Conservation (phyloP, 2,329 filamentous ascomycete genomes). For the Tricladium varicosporioides region DNA sequence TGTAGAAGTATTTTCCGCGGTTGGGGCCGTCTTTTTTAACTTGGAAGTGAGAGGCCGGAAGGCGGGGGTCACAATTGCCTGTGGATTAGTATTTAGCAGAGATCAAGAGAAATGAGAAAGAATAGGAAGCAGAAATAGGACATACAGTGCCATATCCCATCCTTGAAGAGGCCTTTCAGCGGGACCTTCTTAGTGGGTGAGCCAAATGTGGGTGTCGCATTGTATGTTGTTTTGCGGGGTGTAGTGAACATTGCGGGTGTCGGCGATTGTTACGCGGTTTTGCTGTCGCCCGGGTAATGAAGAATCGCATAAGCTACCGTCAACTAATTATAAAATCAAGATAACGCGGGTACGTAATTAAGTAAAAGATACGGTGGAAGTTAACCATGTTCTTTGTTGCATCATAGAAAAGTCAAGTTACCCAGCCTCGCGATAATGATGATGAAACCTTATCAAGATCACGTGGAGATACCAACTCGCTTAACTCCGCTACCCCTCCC, state of each 20-base stretch:
- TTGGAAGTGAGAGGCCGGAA: conserved; percentile 47
- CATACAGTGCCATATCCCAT: conserved; percentile 41
- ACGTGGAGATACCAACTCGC: too few species aligned
- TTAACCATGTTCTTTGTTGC: too few species aligned
- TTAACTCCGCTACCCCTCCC: too few species aligned
- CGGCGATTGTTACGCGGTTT: too few species aligned
- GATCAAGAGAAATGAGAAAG: background rate
- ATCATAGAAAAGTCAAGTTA: too few species aligned
- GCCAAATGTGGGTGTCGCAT: background rate
- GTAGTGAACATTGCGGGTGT: conserved; percentile 14
- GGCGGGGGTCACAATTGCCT: conserved; percentile 51
- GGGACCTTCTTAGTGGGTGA: conserved; percentile 20
- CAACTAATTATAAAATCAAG: too few species aligned
- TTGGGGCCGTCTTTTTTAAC: conserved; percentile 50
- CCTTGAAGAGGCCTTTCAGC: conserved; percentile 32
- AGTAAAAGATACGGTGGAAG: too few species aligned
- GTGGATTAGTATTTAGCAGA: conserved; percentile 5
- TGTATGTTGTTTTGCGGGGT: conserved; percentile 7
- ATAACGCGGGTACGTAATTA: too few species aligned
- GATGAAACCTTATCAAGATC: too few species aligned
- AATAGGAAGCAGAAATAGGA: background rate
- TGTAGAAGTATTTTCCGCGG: conserved; percentile 52
- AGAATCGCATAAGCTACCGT: too few species aligned
- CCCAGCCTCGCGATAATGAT: too few species aligned
- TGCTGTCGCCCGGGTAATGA: too few species aligned